phyloP scores from a whole-genome alignment of 2,329 filamentous ascomycete species.

The Diatrype stigma region DNA sequence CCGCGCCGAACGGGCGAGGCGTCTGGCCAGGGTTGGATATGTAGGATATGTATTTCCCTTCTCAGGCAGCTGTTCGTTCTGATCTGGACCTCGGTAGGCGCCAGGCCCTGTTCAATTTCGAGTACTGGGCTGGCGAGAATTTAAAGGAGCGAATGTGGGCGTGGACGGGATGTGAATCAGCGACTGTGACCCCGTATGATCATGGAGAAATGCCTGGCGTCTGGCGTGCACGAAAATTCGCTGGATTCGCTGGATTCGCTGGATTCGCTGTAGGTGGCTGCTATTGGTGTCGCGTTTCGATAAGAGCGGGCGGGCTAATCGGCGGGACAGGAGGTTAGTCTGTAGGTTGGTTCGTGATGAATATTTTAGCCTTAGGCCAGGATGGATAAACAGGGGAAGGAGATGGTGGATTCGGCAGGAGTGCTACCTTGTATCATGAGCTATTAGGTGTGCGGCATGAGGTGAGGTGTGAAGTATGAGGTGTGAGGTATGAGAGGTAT shows the following conservation, averaged over 20 bases:
- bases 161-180: background rate
- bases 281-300: background rate
- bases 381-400: too few species aligned
- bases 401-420: too few species aligned
- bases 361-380: too few species aligned
- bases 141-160: conserved; percentile 1
- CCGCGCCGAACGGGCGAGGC: conserved; percentile 30
- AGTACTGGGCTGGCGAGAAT: background rate
- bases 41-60: conserved; percentile 1
- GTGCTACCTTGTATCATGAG: too few species aligned
- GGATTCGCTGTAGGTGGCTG: background rate
- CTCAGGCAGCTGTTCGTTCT: background rate
- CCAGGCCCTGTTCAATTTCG: background rate
- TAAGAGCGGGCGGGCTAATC: too few species aligned
- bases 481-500: too few species aligned
- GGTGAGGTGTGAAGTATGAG: too few species aligned
- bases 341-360: too few species aligned
- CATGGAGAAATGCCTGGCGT: background rate
- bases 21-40: conserved; percentile 23
- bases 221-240: too few species aligned
- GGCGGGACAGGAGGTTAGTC: too few species aligned
- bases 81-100: background rate
- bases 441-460: too few species aligned
- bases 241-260: background rate
- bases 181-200: background rate